Evolutionary conservation across 2,329 filamentous ascomycete species (phyloP), one percentile per base, ranked within the genome.

Genomic region (Alternaria brassicicola): DNA sequence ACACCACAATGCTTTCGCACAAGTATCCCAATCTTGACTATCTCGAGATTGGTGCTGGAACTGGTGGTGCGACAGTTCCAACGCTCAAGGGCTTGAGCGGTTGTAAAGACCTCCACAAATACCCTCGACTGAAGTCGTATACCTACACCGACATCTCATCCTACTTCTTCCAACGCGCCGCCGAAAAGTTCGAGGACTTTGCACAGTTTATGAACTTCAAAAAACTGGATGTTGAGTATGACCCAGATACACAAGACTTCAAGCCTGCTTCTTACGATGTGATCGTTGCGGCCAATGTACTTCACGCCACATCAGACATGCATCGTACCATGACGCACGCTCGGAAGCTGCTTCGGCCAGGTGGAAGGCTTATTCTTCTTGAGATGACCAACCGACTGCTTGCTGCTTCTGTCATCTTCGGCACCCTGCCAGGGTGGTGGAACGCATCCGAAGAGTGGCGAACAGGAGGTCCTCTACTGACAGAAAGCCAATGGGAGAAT

Each of bases 361-460:
- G 78, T 1, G 83, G 83, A 0, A 78, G 79, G 35, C 67, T 86
- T 0, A 35, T 85, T 1, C 43, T 84, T 0, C 56, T 79, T 5
- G 83, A 85, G 57, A 46, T 55, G 50, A 68, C 63, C 2, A 48
- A 59, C 38, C 49, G 56, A 8, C 19, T 65, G 38, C 35, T 62
- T 57, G 57, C 50, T 42, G 46, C 57, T 26, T 61, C 58, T 3
- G 58, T 67, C 45, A 65, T 63, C 31, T 69, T 73, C 46, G 71
- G 69, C 7, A 51, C 65, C 2, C 51, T 73, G 13, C 62, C 65
- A 9, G 69, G 64, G 5, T 71, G 68, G 66, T 73, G 71, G 71
- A 61, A 63, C 42, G 61, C 61, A 4, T 55, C 57, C 3, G 61
- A 63, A 10, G 70, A 75, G 31, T 76, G 74, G 15, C 63, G 72